These are phyloP conservation scores for Scleroderma bovista DNA, from an alignment of 768 basidiomycete genomes.

Conservation along the genomic window DNA sequence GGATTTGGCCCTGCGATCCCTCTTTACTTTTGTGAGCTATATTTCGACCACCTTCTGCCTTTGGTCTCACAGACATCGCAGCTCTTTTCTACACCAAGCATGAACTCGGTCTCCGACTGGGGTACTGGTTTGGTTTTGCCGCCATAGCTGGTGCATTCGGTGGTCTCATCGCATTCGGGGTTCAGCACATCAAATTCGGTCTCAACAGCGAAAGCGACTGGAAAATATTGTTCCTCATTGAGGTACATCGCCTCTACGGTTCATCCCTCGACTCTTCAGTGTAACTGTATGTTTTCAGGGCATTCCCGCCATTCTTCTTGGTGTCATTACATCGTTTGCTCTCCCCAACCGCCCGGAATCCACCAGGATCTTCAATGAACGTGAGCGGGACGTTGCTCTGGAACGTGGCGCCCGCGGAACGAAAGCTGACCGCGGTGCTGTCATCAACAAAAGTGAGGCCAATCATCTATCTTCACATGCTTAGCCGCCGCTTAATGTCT, in stretches of 20 bases:
- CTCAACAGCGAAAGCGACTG: conserved; percentile 28
- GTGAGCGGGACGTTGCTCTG: conserved; percentile 55
- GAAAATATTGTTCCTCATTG: conserved; percentile 59
- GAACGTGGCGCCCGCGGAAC: conserved; percentile 63
- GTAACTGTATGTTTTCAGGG: conserved; percentile 40
- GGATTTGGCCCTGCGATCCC: conserved; percentile 75
- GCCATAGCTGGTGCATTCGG: conserved; percentile 81
- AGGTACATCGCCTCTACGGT: conserved; percentile 35
- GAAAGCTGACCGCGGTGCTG: conserved; percentile 59
- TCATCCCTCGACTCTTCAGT: neutral
- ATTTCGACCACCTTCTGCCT: no score
- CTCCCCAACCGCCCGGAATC: conserved; percentile 72
- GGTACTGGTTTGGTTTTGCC: conserved; percentile 81
- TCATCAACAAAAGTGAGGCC: conserved; percentile 54
- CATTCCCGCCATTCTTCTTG: conserved; percentile 60
- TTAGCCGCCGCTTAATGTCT: neutral
- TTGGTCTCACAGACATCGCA: no score
- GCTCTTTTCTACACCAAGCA: conserved; percentile 73
- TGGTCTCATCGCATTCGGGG: no score
- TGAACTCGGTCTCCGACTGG: conserved; percentile 73
- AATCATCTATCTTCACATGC: neutral
- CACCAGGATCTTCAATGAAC: conserved; percentile 47
- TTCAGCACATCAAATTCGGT: conserved; percentile 53
- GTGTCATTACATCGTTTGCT: conserved; percentile 46
- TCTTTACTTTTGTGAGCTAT: conserved; percentile 64